Base-by-base conservation (phyloP, 257 asterid genomes). In the Capsicum rhomboideum region DNA sequence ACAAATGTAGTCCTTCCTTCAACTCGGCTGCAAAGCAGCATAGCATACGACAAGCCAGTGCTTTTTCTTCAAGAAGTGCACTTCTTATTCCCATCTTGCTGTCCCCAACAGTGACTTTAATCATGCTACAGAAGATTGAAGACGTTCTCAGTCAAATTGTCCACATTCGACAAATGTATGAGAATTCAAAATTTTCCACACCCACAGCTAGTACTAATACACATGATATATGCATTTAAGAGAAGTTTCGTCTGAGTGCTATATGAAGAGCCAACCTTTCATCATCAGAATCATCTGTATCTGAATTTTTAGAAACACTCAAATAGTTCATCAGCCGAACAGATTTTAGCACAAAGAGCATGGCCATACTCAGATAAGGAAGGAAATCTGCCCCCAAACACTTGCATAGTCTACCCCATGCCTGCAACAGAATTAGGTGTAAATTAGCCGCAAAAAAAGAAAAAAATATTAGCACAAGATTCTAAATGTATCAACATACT, bases 201-300 rank as follows among this genome's bases (percentile, higher is more conserved):
- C 8, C 44, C 44, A 40, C 44, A 40, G 18, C 7, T 64, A 64
- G 28, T 44, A 82, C 21, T 46, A 75, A 49, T 75, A 75, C 42
- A 17, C 1, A 2, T 28, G n/a, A 4, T 42, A 5, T 5, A 28
- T 64, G 21, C 46, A 66, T 66, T 6, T 75, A 49, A 49, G 20
- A 13, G 11, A 23, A 26, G 16, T 49, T 49, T 49, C 5, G 4
- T 14, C 13, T 6, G 6, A 74, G 80, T 61, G 59, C 13, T 46
- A 46, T 49, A 75, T 14, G n/a, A 78, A 64, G 31, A 28, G 12
- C 42, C 44, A 58, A 81, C 84, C 56, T 61, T 81, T 81, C 78
- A 81, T 42, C 85, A 68, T 82, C 56, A 64, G 34, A 26, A 82
- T 82, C 85, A 71, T 68, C 82, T 83, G 72, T 29, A 37, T 81